Base-by-base conservation (phyloP, 257 asterid genomes). In the Marsdenia floribunda region DNA sequence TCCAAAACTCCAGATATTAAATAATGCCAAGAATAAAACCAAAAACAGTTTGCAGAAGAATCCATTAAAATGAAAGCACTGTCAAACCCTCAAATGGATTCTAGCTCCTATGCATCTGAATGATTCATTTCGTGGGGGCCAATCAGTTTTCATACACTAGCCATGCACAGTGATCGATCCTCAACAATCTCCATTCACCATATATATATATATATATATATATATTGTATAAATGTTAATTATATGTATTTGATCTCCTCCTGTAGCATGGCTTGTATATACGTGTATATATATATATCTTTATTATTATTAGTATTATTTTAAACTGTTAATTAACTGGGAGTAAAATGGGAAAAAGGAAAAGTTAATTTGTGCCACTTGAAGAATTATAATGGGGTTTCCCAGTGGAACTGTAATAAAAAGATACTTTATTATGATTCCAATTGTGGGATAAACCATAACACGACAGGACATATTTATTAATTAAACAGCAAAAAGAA, bases 1-100 rank as follows among this genome's bases (percentile, higher is more conserved):
- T 83, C 91, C 89, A 85, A 88, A 80, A 75, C 74, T 80, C 81
- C 87, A 87, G 81, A 83, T 88, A 81, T 80, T 73, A 76, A 79
- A 81, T 76, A 75, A 53, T 71, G 65, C 47, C 73, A 80, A 60
- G 72, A 78, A 75, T 78, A 75, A 77, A 69, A 77, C 68, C 75
- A 77, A 68, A 80, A 37, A 71, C 81, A 83, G 10, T 79, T 76
- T 82, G 79, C 86, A 71, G 75, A 75, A 80, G 70, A 85, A 80
- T 86, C 88, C 87, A 83, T 75, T 75, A 67, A 77, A 64, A 73
- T 70, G 82, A 83, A 71, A 79, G 83, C 76, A 80, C 83, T 78
- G 80, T 57, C 82, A 69, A 80, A 80, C 81, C 74, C 80, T 35
- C 12, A 44, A 37, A 59, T 82, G 96, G 88, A 86, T 78, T 86